These are phyloP conservation scores for Leptomonas pyrrhocoris DNA, from an alignment of 208 protist genomes.

Conservation along the genomic window DNA sequence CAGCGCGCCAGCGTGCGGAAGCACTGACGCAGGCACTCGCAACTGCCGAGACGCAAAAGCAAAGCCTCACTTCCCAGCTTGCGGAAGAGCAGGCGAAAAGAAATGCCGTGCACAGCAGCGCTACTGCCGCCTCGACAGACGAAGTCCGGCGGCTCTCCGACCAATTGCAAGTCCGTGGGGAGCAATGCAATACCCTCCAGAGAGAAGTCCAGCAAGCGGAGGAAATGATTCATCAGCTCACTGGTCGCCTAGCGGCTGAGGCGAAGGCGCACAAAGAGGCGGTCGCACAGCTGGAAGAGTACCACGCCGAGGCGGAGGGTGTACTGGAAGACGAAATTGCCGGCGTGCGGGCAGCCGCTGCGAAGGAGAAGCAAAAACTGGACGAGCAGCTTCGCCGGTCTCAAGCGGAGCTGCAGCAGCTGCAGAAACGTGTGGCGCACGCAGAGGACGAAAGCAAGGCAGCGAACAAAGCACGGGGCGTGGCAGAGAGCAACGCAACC, in stretches of 20 bases:
- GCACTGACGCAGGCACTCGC: constrained; percentile 1
- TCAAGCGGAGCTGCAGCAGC: background rate
- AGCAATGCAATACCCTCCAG: background rate
- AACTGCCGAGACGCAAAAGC: constrained; percentile 23
- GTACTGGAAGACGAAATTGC: constrained; percentile 5
- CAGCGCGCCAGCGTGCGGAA: constrained; percentile 9
- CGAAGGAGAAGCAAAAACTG: constrained; percentile 1
- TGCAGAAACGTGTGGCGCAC: background rate
- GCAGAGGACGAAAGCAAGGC: background rate
- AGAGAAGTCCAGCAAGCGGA: background rate
- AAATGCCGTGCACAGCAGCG: constrained; percentile 26
- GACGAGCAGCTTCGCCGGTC: constrained; percentile 3
- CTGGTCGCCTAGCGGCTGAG: background rate
- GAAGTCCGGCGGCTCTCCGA: background rate
- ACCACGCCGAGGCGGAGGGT: constrained; percentile 14
- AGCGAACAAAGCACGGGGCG: background rate
- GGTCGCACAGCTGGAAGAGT: constrained; percentile 1
- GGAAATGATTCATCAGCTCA: constrained; percentile 18
- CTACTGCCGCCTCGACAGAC: background rate
- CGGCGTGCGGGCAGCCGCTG: background rate
- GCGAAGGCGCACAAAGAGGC: background rate
- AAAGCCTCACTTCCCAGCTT: constrained; percentile 52
- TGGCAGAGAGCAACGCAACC: constrained; percentile 12
- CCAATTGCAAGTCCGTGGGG: background rate
- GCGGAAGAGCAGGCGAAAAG: constrained; percentile 56